These are phyloP conservation scores for Carpinus viminea DNA, from an alignment of 306 rosid genomes.

Conservation along the genomic window DNA sequence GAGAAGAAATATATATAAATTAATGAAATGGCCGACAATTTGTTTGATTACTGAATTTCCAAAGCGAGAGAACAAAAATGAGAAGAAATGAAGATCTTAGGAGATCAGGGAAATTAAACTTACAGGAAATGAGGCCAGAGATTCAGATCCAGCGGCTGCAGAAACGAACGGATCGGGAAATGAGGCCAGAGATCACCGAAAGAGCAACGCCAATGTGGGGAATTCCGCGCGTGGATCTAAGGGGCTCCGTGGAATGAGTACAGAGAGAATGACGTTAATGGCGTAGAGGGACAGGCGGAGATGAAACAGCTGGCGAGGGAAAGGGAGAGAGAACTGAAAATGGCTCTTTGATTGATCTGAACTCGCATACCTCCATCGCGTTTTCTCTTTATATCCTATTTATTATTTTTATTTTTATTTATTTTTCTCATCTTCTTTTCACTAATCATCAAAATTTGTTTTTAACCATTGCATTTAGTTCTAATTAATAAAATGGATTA, in stretches of 20 bases:
- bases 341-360: background rate
- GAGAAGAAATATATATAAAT: background rate
- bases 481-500: too few species aligned
- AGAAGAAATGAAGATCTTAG: constrained; percentile 2
- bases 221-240: background rate
- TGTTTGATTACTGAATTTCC: background rate
- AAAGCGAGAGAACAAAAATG: background rate
- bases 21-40: background rate
- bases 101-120: constrained; percentile 12
- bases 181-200: constrained; percentile 39
- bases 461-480: too few species aligned
- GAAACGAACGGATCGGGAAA: constrained; percentile 26
- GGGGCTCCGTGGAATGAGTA: background rate
- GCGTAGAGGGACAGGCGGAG: background rate
- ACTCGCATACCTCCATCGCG: background rate
- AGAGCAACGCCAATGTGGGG: background rate
- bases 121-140: constrained; percentile 23
- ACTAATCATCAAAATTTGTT: background rate
- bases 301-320: constrained; percentile 26
- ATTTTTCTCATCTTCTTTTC: background rate
- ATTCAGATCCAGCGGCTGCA: constrained; percentile 19
- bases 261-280: background rate
- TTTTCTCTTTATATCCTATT: background rate
- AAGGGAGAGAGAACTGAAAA: background rate
- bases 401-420: too few species aligned